Base-by-base conservation (phyloP, 163 green algal genomes). In the Chlamydomonas reinhardtii region DNA sequence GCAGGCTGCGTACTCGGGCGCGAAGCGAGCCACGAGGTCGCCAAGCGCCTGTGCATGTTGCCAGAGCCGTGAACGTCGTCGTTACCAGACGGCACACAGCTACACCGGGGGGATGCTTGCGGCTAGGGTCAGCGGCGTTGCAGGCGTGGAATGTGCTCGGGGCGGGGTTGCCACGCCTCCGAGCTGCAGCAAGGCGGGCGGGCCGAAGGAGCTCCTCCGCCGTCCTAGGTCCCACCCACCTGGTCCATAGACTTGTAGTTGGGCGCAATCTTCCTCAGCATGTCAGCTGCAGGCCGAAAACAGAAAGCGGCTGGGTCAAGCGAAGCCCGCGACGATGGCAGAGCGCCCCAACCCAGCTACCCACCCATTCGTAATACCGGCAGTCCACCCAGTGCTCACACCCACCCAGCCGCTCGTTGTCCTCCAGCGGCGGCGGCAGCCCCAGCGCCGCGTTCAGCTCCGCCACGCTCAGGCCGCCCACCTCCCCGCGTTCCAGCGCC, bases 371-470 rank as follows among this genome's bases (percentile, higher is more conserved):
- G n/a, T n/a, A n/a, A n/a, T n/a, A n/a, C n/a, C n/a, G n/a, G n/a
- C n/a, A n/a, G n/a, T n/a, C n/a, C n/a, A n/a, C n/a, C n/a, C n/a
- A n/a, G n/a, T n/a, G n/a, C n/a, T n/a, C 16, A 27, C 39, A 48
- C 74, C 0, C 73, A 85, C 79, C 79, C 11, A 37, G 52, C 8
- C 54, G 32, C 52, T 85, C 68, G 15, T 85, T 54, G 1, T 43
- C 54, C 9, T 34, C n/a, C 24, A 85, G 31, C 34, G 79, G 79
- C 70, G 79, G 79, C 79, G 69, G 69, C 79, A 85, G 69, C 65
- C 79, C 79, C 69, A 85, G 54, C 27, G 79, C 79, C 69, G 79
- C 79, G 52, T 85, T 85, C 54, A 73, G 52, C 17, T 59, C 69
- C 52, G 29, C 48, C 5, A 62, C 79, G 37, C 77, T 56, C 68